Evolutionary conservation across 768 basidiomycete species (phyloP), one percentile per base, ranked within the genome.

Genomic region (Naganishia randhawae): DNA sequence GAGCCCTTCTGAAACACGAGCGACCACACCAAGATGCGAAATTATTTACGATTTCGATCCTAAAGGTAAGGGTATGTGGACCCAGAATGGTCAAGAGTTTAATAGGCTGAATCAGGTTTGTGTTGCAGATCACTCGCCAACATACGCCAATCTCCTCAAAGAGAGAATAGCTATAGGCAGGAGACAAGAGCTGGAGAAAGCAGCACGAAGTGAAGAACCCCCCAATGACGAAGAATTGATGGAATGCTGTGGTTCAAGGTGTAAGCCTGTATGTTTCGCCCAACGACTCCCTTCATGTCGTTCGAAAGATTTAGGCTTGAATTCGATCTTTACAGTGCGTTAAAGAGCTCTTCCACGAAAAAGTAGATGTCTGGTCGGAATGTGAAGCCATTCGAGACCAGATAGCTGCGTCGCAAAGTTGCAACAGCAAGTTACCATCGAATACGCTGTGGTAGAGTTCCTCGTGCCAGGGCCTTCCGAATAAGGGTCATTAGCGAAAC

Each of bases 161-260:
- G 17, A 35, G 11, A 3, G 57, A 25, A 61, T 61, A 39, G 57
- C 57, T 25, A 61, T 61, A 9, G 57, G 57, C 57, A 61, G 57
- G 57, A 61, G 57, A 19, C 57, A 61, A 61, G 57, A 61, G n/a
- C 37, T 61, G 22, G 57, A 61, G 57, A 61, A 61, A 39, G 57
- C 27, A 25, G 57, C 57, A 6, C 37, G 57, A 19, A 61, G 57
- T 16, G 57, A 61, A 25, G 57, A 61, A 41, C 57, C 57, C 1
- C 57, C 57, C 4, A 25, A 61, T n/a, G 57, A 61, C 39, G 37
- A 61, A 14, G 57, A 61, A 14, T 29, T 61, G 57, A 61, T 25
- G 57, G 57, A 61, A 41, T 61, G 57, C 17, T 61, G 57, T 22
- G 57, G 57, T 27, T 42, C 54, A 6, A 61, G 57, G 27, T 61